Base-by-base conservation (phyloP, 169 alveolate species). In the Cystoisospora suis region DNA sequence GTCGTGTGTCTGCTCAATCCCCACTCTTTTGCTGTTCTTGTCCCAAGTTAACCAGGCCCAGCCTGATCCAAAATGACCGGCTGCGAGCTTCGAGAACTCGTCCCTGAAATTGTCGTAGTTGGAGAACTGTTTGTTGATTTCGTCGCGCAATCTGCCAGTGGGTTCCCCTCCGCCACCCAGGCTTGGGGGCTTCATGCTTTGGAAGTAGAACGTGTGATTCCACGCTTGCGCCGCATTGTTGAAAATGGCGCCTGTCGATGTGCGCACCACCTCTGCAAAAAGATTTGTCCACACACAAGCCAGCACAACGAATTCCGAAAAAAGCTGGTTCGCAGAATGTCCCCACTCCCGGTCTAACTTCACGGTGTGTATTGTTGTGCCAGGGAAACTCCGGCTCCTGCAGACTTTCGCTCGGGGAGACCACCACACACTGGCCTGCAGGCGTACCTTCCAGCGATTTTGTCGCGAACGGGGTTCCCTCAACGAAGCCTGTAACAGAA, bases 11-110 rank as follows among this genome's bases (percentile, higher is more conserved):
- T 87, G 86, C 88, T 96, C 96, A 86, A 97, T 97, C 88, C 96
- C 97, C 40, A 98, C 95, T 87, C 97, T 97, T 47, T 98, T 97
- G 88, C 94, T 94, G 77, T 97, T 94, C 38, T 45, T 45, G 95
- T 98, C 97, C 91, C 96, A 95, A 40, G 97, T 99, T 53, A 99
- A 96, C 99, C 99, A 98, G 58, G 98, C 99, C 99, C 99, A 99
- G 29, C 99, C 99, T 70, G 99, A 97, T 32, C 99, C 99, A 92
- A 97, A 97, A 77, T 96, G 97, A n/a, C 97, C 97, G 32, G 95
- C 93, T n/a, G 98, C 97, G 42, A 94, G 90, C 72, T 93, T 89
- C 36, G 97, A 90, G 92, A 97, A 98, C 88, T 94, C 94, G 40
- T 94, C 95, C 93, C 95, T 96, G 94, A 98, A 97, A 47, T 92